Base-by-base conservation (phyloP, 129 eudicot genomes). In the Scalesia atractyloides region DNA sequence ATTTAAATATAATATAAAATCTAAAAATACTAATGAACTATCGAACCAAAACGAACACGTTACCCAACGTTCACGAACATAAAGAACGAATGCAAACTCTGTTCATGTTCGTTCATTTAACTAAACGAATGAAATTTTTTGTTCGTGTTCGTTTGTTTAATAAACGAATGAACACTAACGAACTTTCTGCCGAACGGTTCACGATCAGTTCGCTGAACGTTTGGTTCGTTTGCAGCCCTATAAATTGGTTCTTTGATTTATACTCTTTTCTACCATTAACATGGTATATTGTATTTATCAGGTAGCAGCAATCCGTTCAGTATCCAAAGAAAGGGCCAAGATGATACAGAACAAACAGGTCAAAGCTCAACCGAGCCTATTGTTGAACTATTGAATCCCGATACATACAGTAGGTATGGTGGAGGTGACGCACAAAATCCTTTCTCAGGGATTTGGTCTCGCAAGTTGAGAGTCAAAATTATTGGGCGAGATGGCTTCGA, bases 401-500 rank as follows among this genome's bases (percentile, higher is more conserved):
- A 94, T 59, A 80, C 81, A 17, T 89, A 84, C 83, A 59, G 54
- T 56, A 54, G 18, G 26, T 51, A 72, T 72, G 82, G 70, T 72
- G 82, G 83, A 56, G 84, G 82, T 66, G 83, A 68, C 75, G 75
- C 90, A 30, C 65, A 62, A 16, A 78, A 84, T 57, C 83, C 87
- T 26, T 86, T 88, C 68, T 81, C 86, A 22, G 92, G 87, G 72
- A 82, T 88, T 52, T 90, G 98, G 98, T 90, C 98, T 13, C 81
- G 91, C 41, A 86, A 81, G 33, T 81, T 94, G 82, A 94, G 98
- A 80, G 87, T 94, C 75, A 94, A 80, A 83, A 90, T 94, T 34
- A 86, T 77, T 72, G 98, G 97, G 62, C 83, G 79, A 48, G 96
- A 94, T 75, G 97, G 98, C 74, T 80, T 70, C 80, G 98, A 94